Base-by-base conservation (phyloP, 169 alveolate genomes). In the Plasmodium vinckei region DNA sequence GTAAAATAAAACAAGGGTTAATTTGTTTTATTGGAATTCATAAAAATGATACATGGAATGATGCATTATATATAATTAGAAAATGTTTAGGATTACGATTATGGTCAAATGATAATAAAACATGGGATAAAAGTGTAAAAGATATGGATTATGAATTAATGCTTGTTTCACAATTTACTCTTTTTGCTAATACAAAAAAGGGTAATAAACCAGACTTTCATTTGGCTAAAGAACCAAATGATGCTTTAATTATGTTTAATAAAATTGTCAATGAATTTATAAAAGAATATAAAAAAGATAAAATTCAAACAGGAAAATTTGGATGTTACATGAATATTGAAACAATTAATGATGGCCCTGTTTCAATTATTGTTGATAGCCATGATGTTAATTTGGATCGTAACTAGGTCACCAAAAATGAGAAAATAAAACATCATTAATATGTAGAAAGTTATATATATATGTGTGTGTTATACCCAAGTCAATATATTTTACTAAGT, bases 121-220 rank as follows among this genome's bases (percentile, higher is more conserved):
- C 93, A 12, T 97, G 99, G 98, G 94, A 93, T 77, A 92, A 92
- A 64, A 87, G 93, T 72, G 97, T 96, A 12, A 92, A 87, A 75
- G 96, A 97, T 17, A 92, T 94, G 72, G 91, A 94, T 13, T 95
- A 88, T 63, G 98, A 96, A 47, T 61, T 97, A 3, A 67, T 97
- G 47, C 77, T 96, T 9, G 98, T 97, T 15, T 94, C 98, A 12
- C 96, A 97, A 68, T 97, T 97, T 94, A 97, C 99, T 21, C 95
- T 97, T 23, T 97, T 96, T 77, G 96, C 96, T 19, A 71, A 89
- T 51, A 86, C 97, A 57, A 97, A 96, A 73, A 92, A 77, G 47
- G 99, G 99, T 23, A 95, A 94, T 72, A 96, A 95, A 68, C 99
- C 99, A 0, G 99, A 97, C 87, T 97, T 96, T 86, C 99, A 97